phyloP scores from a whole-genome alignment of 2,329 filamentous ascomycete genomes.

The Biscogniauxia sp. region DNA sequence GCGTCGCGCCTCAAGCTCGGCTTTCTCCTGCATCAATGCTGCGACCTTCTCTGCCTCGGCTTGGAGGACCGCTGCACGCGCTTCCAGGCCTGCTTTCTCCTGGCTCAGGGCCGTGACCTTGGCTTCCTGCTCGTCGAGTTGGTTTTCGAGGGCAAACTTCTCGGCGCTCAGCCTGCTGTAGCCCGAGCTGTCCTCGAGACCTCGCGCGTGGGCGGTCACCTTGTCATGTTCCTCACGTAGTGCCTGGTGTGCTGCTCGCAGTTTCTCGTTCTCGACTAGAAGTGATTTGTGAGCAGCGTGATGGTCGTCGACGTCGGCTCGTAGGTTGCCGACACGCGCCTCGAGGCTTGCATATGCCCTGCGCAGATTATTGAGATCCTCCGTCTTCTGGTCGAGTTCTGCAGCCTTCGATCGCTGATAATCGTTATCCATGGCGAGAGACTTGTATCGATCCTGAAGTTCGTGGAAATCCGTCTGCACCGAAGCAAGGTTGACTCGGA shows the following conservation, averaged over 20 bases:
- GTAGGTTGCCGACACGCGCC: constrained; percentile 22
- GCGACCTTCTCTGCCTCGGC: constrained; percentile 15
- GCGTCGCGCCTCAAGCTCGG: constrained; percentile 22
- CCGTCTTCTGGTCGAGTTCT: constrained; percentile 23
- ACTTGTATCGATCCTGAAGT: constrained; percentile 20
- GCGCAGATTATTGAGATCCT: constrained; percentile 27
- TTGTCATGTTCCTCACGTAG: constrained; percentile 24
- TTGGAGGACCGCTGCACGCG: constrained; percentile 6
- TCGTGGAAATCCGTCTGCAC: constrained; percentile 22
- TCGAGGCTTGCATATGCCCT: constrained; percentile 27
- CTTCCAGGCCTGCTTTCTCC: constrained; percentile 5
- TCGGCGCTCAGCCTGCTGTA: constrained; percentile 22
- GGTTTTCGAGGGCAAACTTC: constrained; percentile 23
- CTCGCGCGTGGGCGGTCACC: constrained; percentile 21
- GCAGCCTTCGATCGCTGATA: constrained; percentile 21
- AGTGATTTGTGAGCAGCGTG: constrained; percentile 19
- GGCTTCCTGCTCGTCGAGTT: constrained; percentile 8
- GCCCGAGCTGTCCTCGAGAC: constrained; percentile 24
- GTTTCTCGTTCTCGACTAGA: constrained; percentile 22
- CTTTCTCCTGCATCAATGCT: constrained; percentile 18
- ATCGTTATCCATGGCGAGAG: constrained; percentile 26
- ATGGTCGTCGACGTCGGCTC: constrained; percentile 27
- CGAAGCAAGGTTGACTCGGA: constrained; percentile 21
- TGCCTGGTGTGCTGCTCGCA: constrained; percentile 13
- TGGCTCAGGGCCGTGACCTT: constrained; percentile 6